phyloP scores from a whole-genome alignment of 345 rosid genomes.

The Gossypium bickii region DNA sequence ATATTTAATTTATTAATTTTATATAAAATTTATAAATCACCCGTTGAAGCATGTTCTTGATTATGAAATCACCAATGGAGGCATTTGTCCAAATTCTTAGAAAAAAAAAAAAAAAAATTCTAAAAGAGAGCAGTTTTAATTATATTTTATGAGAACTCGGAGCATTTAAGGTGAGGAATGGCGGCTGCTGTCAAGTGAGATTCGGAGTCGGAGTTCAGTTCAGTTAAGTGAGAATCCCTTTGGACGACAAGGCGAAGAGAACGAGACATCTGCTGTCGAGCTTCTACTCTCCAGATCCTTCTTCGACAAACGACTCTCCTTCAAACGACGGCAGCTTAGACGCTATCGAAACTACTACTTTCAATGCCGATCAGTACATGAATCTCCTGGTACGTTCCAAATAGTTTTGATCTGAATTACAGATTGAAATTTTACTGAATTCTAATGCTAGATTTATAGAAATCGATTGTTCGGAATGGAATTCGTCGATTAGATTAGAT shows the following conservation, averaged over 20 bases:
- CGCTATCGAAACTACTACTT: constrained; percentile 66
- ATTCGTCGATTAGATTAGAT: neutral
- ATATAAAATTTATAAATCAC: no score
- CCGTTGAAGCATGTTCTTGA: no score
- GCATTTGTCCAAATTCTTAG: neutral
- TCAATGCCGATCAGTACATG: constrained; percentile 92
- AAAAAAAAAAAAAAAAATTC: neutral
- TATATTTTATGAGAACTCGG: neutral
- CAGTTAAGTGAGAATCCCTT: constrained; percentile 20
- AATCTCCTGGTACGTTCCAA: constrained; percentile 58
- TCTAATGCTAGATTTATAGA: neutral
- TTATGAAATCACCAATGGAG: no score
- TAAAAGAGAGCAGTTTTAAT: neutral
- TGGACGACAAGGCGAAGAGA: constrained; percentile 98
- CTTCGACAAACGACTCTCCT: constrained; percentile 36
- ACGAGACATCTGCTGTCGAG: constrained; percentile 97
- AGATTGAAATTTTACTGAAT: neutral
- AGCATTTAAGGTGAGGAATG: no score
- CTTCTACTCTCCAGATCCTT: constrained; percentile 94
- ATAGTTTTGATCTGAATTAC: neutral
- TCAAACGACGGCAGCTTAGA: constrained; percentile 56
- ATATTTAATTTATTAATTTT: no score
- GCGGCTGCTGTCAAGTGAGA: neutral
- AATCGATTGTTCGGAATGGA: neutral
- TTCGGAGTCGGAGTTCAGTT: neutral